Conservation (phyloP, 371 early-diverging fungal species). For the Mucor racemosus region DNA sequence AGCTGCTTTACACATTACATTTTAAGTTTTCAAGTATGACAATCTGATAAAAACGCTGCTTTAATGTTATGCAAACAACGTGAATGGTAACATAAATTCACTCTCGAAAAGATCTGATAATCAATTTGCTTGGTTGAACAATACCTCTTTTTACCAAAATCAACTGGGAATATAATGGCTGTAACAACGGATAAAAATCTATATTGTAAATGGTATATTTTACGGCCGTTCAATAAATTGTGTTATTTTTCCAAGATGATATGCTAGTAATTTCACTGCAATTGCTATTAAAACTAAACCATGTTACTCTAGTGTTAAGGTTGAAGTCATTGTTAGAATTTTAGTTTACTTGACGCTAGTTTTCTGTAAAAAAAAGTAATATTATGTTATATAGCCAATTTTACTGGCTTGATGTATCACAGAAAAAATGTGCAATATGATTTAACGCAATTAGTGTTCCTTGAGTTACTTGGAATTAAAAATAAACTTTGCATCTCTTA, state of each 20-base stretch:
- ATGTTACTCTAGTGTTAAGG: not conserved
- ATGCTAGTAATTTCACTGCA: not conserved
- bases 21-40: not conserved
- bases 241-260: not conserved
- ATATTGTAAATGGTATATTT: not conserved
- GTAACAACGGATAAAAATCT: not conserved
- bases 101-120: not conserved
- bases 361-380: not conserved
- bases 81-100: not conserved
- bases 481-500: not conserved
- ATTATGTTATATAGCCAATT: not conserved
- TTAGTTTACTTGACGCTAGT: not conserved
- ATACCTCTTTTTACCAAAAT: not conserved
- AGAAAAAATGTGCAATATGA: not conserved
- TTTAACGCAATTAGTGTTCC: not conserved
- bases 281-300: not conserved
- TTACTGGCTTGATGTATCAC: not conserved
- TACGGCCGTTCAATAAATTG: not conserved
- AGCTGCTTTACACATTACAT: not conserved
- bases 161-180: not conserved
- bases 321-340: not conserved
- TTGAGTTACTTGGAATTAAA: not conserved
- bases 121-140: not conserved
- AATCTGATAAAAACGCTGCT: not conserved
- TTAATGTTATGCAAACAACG: not conserved